phyloP scores from a whole-genome alignment of 495 filamentous ascomycete genomes.

The Penicillium coffeae region DNA sequence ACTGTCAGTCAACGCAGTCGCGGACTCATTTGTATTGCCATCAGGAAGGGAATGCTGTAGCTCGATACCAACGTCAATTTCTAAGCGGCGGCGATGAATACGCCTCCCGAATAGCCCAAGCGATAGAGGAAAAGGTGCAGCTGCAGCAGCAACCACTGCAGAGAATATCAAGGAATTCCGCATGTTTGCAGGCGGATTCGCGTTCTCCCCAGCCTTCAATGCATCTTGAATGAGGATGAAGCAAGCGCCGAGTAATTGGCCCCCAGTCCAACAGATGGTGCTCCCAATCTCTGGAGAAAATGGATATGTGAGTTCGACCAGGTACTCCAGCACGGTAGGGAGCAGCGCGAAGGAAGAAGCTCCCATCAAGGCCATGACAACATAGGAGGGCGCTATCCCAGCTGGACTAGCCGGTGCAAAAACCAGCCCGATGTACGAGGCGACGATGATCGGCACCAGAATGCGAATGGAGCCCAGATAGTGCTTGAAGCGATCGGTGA shows the following conservation, averaged over 20 bases:
- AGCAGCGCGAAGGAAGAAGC: slow-evolving; percentile 76
- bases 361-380: slow-evolving; percentile 65
- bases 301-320: slow-evolving; percentile 82
- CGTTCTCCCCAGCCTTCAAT: slow-evolving; percentile 57
- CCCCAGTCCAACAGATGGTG: slow-evolving; percentile 78
- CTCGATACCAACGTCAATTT: slow-evolving; percentile 46
- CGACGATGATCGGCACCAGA: slow-evolving; percentile 69
- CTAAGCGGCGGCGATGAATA: slow-evolving; percentile 52
- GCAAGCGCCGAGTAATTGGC: slow-evolving; percentile 64
- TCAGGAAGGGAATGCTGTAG: too few species aligned
- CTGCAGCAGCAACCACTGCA: slow-evolving; percentile 62
- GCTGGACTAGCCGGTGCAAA: slow-evolving; percentile 71
- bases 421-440: slow-evolving; percentile 71
- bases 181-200: slow-evolving; percentile 66
- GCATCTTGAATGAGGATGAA: slow-evolving; percentile 82
- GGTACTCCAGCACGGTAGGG: slow-evolving; percentile 80
- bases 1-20: too few species aligned
- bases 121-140: slow-evolving; percentile 61
- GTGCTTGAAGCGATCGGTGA: slow-evolving; percentile 79
- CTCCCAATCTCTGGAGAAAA: slow-evolving; percentile 82
- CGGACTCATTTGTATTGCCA: too few species aligned
- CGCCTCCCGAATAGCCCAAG: slow-evolving; percentile 64
- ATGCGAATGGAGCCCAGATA: slow-evolving; percentile 72
- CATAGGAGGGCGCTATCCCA: slow-evolving; percentile 63
- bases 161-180: slow-evolving; percentile 69